phyloP scores from a whole-genome alignment of 2,329 filamentous ascomycete genomes.

The Fusarium pilosicola region DNA sequence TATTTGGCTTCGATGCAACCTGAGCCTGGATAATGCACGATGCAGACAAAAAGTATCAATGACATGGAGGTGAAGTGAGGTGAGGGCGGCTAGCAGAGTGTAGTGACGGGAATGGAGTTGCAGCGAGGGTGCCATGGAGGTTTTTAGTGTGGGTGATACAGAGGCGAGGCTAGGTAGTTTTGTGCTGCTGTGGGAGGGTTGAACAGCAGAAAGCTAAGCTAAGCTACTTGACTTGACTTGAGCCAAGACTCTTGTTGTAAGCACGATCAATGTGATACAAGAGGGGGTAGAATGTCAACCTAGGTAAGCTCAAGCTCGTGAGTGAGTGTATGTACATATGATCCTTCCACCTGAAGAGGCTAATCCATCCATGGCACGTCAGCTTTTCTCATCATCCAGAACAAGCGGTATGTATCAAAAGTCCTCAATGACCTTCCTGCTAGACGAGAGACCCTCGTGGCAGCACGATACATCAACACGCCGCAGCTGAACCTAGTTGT shows the following conservation, averaged over 20 bases:
- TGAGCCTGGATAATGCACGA: slow-evolving; percentile 7
- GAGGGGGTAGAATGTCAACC: background rate
- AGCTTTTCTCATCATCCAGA: background rate
- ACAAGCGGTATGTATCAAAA: slow-evolving; percentile 1
- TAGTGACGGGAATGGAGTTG: slow-evolving; percentile 24
- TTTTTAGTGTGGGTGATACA: slow-evolving; percentile 32
- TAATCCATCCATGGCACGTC: background rate
- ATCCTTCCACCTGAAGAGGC: background rate
- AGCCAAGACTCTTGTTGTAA: slow-evolving; percentile 1
- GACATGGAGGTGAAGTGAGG: background rate
- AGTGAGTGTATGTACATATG: background rate
- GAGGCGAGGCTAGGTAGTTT: slow-evolving; percentile 9
- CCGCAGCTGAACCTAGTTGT: background rate
- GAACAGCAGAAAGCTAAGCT: background rate
- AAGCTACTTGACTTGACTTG: background rate
- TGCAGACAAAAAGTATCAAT: background rate
- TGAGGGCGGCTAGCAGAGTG: slow-evolving; percentile 25
- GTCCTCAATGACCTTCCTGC: background rate
- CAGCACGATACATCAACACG: slow-evolving; percentile 1
- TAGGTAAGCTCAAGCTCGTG: background rate
- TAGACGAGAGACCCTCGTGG: background rate
- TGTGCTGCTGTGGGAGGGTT: background rate
- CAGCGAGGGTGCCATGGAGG: background rate
- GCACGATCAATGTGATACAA: slow-evolving; percentile 20
- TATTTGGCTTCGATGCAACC: slow-evolving; percentile 24